A percentile compares a stretch with the other conserved stretches of the same genome.
Evolutionary conservation across 345 rosid genomes (phyloP).

Genomic region (Rhodamnia argentea): DNA sequence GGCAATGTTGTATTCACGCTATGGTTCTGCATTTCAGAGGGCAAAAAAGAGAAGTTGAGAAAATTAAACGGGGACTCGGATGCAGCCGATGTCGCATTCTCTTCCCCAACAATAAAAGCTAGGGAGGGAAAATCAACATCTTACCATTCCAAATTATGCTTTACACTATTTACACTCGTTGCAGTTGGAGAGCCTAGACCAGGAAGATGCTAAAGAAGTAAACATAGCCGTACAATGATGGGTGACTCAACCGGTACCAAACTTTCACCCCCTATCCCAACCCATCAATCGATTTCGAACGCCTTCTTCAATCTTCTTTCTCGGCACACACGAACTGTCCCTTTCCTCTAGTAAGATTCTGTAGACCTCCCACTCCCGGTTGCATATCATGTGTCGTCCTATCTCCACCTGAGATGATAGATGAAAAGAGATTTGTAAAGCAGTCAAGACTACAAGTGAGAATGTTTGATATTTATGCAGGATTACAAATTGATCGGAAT

Average conservation of each 20-base stretch:
- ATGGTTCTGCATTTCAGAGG: not conserved
- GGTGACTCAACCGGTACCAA: not conserved
- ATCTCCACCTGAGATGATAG: constrained; percentile 43
- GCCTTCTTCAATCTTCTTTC: constrained; percentile 40
- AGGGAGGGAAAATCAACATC: not conserved
- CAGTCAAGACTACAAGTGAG: not conserved
- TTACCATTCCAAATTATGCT: not conserved
- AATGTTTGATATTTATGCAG: not conserved
- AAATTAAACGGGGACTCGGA: not conserved
- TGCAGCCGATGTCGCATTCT: not conserved
- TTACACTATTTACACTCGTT: not conserved
- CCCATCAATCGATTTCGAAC: constrained; percentile 50
- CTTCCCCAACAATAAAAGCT: not conserved
- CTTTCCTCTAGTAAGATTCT: constrained; percentile 54
- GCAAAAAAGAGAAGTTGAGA: not conserved
- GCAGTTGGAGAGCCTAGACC: not conserved
- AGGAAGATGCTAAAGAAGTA: not conserved
- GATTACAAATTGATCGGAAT: not conserved
- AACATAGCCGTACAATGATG: not conserved
- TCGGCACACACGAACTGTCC: constrained; percentile 19
- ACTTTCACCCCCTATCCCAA: constrained; percentile 30
- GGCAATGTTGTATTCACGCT: not conserved
- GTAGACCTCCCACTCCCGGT: constrained; percentile 64
- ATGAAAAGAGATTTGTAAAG: not conserved
- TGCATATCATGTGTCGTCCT: constrained; percentile 40